phyloP scores from a whole-genome alignment of 768 basidiomycete species.

The Tubosaeta sp. region DNA sequence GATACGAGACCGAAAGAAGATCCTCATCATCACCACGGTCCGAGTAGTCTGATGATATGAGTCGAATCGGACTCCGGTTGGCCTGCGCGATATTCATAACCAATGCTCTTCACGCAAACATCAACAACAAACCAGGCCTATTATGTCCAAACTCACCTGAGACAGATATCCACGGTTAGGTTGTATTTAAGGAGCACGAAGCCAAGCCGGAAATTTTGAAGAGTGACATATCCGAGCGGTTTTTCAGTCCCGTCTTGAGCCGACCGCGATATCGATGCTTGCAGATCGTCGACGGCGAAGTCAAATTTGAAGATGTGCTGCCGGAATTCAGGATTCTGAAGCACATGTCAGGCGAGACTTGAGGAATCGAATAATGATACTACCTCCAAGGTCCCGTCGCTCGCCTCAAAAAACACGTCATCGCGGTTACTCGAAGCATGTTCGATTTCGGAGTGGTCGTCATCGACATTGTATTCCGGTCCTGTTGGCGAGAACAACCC shows the following conservation, averaged over 20 bases:
- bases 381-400: conserved; percentile 57
- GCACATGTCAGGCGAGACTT: conserved; percentile 1
- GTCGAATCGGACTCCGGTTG: conserved; percentile 47
- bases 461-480: conserved; percentile 68
- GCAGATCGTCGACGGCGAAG: conserved; percentile 81
- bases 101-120: conserved; percentile 49
- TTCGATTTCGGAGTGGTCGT: conserved; percentile 45
- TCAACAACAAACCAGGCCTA: conserved; percentile 6
- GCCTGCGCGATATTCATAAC: conserved; percentile 69
- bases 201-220: conserved; percentile 72
- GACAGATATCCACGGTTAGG: conserved; percentile 79
- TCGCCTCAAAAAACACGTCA: conserved; percentile 70
- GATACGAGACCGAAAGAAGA: conserved; percentile 75
- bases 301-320: conserved; percentile 76
- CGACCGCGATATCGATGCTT: conserved; percentile 75
- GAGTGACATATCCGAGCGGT: conserved; percentile 69
- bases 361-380: conserved; percentile 6
- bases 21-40: conserved; percentile 47
- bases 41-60: conserved; percentile 58
- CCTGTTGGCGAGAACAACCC: conserved; percentile 51
- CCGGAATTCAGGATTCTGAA: conserved; percentile 34
- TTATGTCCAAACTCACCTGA: conserved; percentile 48
- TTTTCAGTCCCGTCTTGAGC: conserved; percentile 58
- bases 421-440: conserved; percentile 39
- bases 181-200: conserved; percentile 79